A percentile compares a stretch with the other conserved stretches of the same genome.
Conservation (phyloP, 2,329 filamentous ascomycete genomes). For the Emmonsiellopsis sp. region DNA sequence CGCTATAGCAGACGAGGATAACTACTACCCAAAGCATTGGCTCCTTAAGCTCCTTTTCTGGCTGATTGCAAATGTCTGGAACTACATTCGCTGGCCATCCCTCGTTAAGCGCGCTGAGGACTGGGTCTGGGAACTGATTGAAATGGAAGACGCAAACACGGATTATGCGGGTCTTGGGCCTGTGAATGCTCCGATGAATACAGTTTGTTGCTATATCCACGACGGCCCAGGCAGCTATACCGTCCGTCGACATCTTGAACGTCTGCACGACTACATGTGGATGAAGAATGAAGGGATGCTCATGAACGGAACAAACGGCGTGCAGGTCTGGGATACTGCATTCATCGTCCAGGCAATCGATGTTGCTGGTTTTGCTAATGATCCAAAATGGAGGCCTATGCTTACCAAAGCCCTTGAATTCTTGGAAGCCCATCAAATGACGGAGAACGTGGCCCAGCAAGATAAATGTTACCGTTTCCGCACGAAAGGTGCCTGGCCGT, state of each 20-base stretch:
- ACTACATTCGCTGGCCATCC: constrained; percentile 58
- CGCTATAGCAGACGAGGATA: constrained; percentile 67
- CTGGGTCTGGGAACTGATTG: constrained; percentile 72
- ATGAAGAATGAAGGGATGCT: constrained; percentile 88
- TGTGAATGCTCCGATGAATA: constrained; percentile 84
- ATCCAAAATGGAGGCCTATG: constrained; percentile 73
- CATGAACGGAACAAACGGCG: constrained; percentile 93
- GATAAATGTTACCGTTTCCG: constrained; percentile 79
- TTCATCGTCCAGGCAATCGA: constrained; percentile 78
- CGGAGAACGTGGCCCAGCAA: constrained; percentile 69
- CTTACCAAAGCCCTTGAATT: constrained; percentile 73
- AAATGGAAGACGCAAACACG: constrained; percentile 90
- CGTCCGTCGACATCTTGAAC: constrained; percentile 68
- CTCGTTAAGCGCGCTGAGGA: constrained; percentile 66
- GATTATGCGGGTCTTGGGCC: constrained; percentile 79
- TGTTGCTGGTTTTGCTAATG: constrained; percentile 67
- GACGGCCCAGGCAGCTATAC: constrained; percentile 68
- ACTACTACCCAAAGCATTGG: constrained; percentile 89
- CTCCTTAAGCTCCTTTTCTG: constrained; percentile 71
- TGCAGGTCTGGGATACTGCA: constrained; percentile 93
- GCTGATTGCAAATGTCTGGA: constrained; percentile 69
- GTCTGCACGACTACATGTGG: constrained; percentile 82
- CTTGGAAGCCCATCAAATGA: constrained; percentile 83
- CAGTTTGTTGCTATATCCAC: constrained; percentile 73
- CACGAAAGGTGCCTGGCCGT: constrained; percentile 90